Base-by-base conservation (phyloP, 345 rosid genomes). In the Zanthoxylum bungeanum region DNA sequence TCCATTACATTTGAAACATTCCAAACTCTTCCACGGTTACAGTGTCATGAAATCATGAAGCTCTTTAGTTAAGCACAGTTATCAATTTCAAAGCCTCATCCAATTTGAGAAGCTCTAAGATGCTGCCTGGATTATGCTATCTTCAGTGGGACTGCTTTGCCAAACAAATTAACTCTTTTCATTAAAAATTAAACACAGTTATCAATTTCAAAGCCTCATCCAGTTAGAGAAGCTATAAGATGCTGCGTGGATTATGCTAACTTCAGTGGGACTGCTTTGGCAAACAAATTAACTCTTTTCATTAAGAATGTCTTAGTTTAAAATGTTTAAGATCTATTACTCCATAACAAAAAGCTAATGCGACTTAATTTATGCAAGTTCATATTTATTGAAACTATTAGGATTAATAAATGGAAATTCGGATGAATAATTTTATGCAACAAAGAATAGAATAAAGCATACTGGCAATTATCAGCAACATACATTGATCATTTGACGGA, bases 401-500 rank as follows among this genome's bases (percentile, higher is more conserved):
- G 3, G 2, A 55, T 30, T 30, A 58, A 33, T 55, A 44, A 27
- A 42, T 17, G 14, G 27, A 44, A 64, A 44, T 27, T 9, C 66
- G 5, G 49, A 75, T 63, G 24, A 36, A 53, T 24, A 4, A 39
- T 21, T 2, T 31, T 36, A 30, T 36, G 19, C 3, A 57, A 56
- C 2, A 57, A n/a, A 63, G n/a, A 42, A 59, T 9, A 47, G 37
- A 59, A 5, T 66, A 59, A 31, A 60, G 24, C 12, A 75, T 33
- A 31, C 14, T 66, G 33, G 44, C 42, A 42, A n/a, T 44, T 60
- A 36, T 33, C 12, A 71, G 79, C 59, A 61, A 49, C 81, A 76
- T 87, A 95, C 98, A 75, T 91, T 91, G 79, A 95, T 95, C 99
- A 95, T 95, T 74, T 91, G 97, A 49, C 96, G 91, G 78, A 95